phyloP scores from a whole-genome alignment of 345 rosid genomes.

The Punica granatum region DNA sequence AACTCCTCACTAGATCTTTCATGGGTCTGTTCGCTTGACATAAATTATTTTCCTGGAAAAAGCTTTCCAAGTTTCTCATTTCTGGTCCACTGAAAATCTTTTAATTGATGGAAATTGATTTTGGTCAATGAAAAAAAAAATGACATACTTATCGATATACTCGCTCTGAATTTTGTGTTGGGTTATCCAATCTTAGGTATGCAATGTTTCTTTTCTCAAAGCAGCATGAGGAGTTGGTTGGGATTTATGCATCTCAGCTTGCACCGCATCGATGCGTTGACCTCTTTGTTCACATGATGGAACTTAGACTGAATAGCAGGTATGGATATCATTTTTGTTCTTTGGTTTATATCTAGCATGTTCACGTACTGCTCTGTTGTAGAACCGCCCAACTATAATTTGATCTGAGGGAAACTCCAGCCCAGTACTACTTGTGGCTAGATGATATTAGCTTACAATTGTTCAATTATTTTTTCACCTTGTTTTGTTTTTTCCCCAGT shows the following conservation, averaged over 20 bases:
- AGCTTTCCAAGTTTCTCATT: no score
- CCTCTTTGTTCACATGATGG: constrained; percentile 99
- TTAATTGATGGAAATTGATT: no score
- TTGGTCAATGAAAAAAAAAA: no score
- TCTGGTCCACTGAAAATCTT: no score
- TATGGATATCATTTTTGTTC: constrained; percentile 9
- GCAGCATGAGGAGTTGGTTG: constrained; percentile 92
- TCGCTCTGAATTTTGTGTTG: constrained; percentile 9
- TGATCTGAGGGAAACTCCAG: background rate
- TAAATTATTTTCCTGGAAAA: no score
- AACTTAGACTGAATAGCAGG: constrained; percentile 86
- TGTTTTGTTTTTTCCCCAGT: background rate
- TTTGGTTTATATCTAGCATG: background rate
- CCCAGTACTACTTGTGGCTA: background rate
- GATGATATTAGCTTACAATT: background rate
- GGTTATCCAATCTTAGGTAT: constrained; percentile 56
- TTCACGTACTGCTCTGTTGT: background rate
- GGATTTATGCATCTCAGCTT: constrained; percentile 97
- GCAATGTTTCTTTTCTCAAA: constrained; percentile 90
- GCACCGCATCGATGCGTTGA: constrained; percentile 86
- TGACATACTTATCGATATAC: no score
- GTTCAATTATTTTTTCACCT: background rate
- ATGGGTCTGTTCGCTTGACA: no score
- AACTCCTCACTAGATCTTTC: no score
- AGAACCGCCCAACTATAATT: background rate